phyloP scores from a whole-genome alignment of 1,284 basidiomycete genomes.

The Heterobasidion occidentale region DNA sequence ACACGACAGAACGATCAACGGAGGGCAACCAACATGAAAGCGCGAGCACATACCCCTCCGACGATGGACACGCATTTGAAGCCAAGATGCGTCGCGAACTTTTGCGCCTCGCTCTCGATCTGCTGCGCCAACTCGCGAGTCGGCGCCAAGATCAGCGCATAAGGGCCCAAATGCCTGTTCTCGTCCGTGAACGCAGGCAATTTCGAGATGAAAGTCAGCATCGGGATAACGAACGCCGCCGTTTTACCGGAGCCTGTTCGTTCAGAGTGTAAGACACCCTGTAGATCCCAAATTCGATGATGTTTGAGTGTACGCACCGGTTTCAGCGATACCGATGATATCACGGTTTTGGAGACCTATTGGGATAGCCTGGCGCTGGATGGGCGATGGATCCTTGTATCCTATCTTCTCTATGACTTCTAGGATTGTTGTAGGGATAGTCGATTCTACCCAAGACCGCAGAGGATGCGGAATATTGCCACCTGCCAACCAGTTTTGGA shows the following conservation, averaged over 20 bases:
- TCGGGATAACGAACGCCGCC: slow-evolving; percentile 97
- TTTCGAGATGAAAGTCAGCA: slow-evolving; percentile 89
- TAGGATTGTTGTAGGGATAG: slow-evolving; percentile 74
- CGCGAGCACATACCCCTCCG: slow-evolving; percentile 66
- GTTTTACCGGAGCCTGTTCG: slow-evolving; percentile 91
- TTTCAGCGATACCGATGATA: slow-evolving; percentile 97
- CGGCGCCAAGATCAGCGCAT: slow-evolving; percentile 89
- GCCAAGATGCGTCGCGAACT: slow-evolving; percentile 84
- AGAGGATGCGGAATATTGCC: slow-evolving; percentile 91
- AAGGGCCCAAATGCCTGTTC: slow-evolving; percentile 89
- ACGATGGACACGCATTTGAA: slow-evolving; percentile 96
- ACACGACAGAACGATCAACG: slow-evolving; percentile 2
- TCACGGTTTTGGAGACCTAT: slow-evolving; percentile 95
- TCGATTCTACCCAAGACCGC: slow-evolving; percentile 86
- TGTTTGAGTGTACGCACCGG: slow-evolving; percentile 43
- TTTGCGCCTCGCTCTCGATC: slow-evolving; percentile 88
- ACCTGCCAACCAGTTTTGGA: slow-evolving; percentile 43
- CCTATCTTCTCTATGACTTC: slow-evolving; percentile 86
- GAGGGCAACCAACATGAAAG: slow-evolving; percentile 4
- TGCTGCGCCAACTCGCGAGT: slow-evolving; percentile 98
- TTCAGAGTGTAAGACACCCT: neutral
- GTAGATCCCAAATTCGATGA: neutral
- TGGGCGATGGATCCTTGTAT: slow-evolving; percentile 94
- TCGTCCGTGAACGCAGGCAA: slow-evolving; percentile 85
- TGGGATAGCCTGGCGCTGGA: slow-evolving; percentile 97